phyloP scores from a whole-genome alignment of 345 rosid genomes.

The Hibiscus tridactylites region DNA sequence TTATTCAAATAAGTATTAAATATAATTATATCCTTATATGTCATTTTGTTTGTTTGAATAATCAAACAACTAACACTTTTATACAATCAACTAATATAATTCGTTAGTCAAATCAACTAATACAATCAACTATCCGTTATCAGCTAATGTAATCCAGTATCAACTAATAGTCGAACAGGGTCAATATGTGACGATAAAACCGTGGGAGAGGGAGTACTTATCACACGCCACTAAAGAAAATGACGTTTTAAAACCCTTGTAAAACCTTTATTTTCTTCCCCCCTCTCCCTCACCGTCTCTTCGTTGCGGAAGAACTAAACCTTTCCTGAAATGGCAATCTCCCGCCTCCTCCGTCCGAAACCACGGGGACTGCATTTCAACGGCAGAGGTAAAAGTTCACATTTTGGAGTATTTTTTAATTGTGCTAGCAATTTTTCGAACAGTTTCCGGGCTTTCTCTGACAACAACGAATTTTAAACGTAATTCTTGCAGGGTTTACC shows the following conservation, averaged over 20 bases:
- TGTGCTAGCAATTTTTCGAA: neutral
- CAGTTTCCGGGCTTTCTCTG: neutral
- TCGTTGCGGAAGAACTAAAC: neutral
- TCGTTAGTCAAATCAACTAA: no score
- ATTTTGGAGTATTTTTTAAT: neutral
- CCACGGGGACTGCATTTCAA: constrained; percentile 7
- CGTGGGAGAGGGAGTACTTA: no score
- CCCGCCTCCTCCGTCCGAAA: constrained; percentile 24
- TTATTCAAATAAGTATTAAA: no score
- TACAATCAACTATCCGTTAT: no score
- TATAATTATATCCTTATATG: no score
- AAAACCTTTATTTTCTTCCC: neutral
- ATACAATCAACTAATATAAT: no score
- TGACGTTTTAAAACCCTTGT: neutral
- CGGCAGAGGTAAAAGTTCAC: constrained; percentile 15
- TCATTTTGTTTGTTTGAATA: no score
- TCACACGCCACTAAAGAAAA: neutral
- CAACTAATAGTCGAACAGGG: no score
- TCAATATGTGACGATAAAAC: no score
- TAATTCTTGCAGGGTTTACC: constrained; percentile 13
- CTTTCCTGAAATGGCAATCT: constrained; percentile 19
- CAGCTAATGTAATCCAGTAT: no score
- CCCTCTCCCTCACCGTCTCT: neutral
- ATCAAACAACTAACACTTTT: no score
- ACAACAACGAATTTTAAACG: neutral